Percentiles rank a stretch among this genome's conserved stretches.
phyloP scores from a whole-genome alignment of 257 asterid genomes.

The Solanum chiquidenum region DNA sequence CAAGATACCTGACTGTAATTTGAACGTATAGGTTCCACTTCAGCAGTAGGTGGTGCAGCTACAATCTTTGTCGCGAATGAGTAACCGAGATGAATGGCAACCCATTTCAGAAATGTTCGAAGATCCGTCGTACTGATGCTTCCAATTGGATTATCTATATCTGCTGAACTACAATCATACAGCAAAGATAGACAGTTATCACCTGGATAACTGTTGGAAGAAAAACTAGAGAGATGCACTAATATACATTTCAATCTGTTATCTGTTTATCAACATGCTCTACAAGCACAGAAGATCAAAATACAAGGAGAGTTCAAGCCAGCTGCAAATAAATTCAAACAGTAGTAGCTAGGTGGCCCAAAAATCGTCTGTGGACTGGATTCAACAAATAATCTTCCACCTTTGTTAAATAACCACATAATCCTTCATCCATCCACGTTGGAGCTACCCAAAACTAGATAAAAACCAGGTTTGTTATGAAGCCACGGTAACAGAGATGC shows the following conservation, averaged over 20 bases:
- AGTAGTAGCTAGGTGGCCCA: background rate
- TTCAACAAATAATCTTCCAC: slow-evolving; percentile 10
- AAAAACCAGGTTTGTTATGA: slow-evolving; percentile 82
- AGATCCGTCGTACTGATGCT: slow-evolving; percentile 84
- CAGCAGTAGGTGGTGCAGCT: slow-evolving; percentile 93
- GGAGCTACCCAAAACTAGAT: slow-evolving; percentile 85
- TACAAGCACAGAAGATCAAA: background rate
- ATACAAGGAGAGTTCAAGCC: background rate
- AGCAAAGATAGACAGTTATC: slow-evolving; percentile 13
- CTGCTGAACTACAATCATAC: slow-evolving; percentile 97
- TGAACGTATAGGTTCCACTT: slow-evolving; percentile 69
- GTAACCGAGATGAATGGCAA: slow-evolving; percentile 68
- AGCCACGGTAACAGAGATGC: slow-evolving; percentile 95
- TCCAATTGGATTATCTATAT: slow-evolving; percentile 78
- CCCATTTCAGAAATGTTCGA: slow-evolving; percentile 68
- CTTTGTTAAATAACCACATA: slow-evolving; percentile 87
- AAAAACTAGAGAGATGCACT: background rate
- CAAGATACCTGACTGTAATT: slow-evolving; percentile 65
- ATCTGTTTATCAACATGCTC: background rate
- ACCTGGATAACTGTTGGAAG: background rate
- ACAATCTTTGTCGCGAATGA: slow-evolving; percentile 71
- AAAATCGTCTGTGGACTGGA: background rate
- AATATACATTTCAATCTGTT: background rate
- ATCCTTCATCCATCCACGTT: slow-evolving; percentile 94
- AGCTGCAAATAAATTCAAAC: background rate